phyloP scores from a whole-genome alignment of 2,329 filamentous ascomycete species.

The Dactylellina sp. region DNA sequence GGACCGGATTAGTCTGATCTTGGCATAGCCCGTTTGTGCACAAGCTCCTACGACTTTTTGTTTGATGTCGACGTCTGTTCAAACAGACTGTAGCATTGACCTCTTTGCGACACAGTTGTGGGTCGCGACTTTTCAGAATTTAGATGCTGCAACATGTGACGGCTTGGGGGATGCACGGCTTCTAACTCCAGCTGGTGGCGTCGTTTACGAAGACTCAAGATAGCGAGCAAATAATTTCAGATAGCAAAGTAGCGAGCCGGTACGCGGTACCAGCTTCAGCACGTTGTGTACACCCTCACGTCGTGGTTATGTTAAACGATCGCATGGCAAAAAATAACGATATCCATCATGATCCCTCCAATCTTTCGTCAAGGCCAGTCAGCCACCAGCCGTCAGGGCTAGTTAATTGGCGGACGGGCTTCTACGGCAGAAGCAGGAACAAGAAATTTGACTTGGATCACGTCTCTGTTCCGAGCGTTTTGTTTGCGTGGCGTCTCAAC shows the following conservation, averaged over 20 bases:
- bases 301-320: constrained; percentile 34
- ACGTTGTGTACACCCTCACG: constrained; percentile 45
- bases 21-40: constrained; percentile 26
- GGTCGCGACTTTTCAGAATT: not conserved
- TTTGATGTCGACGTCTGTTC: constrained; percentile 9
- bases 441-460: constrained; percentile 39
- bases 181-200: constrained; percentile 2
- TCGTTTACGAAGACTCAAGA: not conserved
- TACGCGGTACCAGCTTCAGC: constrained; percentile 40
- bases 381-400: constrained; percentile 17
- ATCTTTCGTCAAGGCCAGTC: constrained; percentile 35
- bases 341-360: constrained; percentile 24
- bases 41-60: constrained; percentile 23
- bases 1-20: constrained; percentile 34
- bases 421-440: constrained; percentile 42
- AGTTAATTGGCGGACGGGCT: constrained; percentile 42
- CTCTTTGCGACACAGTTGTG: constrained; percentile 24
- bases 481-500: constrained; percentile 29
- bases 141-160: constrained; percentile 5
- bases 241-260: constrained; percentile 17
- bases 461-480: constrained; percentile 41
- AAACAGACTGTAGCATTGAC: constrained; percentile 27
- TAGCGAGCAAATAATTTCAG: constrained; percentile 9
- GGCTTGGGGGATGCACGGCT: not conserved
- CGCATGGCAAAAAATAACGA: constrained; percentile 54